These are phyloP conservation scores for Yamagishiella unicocca DNA, from an alignment of 139 green algal species.

Conservation along the genomic window DNA sequence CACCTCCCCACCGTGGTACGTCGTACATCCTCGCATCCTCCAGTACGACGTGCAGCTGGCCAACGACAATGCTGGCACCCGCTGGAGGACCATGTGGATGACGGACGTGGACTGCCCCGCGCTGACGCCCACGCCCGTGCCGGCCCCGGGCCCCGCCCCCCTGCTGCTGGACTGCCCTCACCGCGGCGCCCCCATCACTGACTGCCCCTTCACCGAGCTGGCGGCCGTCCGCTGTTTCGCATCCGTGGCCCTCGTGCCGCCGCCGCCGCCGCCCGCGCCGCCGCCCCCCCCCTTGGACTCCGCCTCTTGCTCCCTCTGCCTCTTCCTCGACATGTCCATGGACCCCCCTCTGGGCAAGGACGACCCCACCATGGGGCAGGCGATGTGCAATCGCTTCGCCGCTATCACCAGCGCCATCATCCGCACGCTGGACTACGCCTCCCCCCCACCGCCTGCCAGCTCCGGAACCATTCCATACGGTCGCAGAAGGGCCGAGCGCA, in stretches of 20 bases:
- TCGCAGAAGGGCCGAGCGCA: too few relatives aligned
- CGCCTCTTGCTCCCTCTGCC: background rate
- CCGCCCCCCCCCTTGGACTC: background rate
- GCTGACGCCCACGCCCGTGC: background rate
- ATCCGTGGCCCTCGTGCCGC: background rate
- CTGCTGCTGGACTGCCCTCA: constrained; percentile 5
- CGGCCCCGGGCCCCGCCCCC: background rate
- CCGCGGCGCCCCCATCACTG: background rate
- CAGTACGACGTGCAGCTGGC: background rate
- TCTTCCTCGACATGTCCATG: background rate
- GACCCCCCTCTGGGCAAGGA: background rate
- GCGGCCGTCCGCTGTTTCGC: background rate
- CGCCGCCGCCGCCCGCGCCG: background rate
- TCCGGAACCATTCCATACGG: too few relatives aligned
- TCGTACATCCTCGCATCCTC: too few relatives aligned
- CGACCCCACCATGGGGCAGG: background rate
- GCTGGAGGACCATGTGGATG: background rate
- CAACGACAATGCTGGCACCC: background rate
- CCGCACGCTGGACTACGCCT: background rate
- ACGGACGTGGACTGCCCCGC: background rate
- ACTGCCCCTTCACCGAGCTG: constrained; percentile 20
- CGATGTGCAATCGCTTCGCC: background rate
- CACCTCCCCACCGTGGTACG: too few relatives aligned
- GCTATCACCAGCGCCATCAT: background rate
- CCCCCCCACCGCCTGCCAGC: too few relatives aligned